Evolutionary conservation across 1,284 basidiomycete genomes (phyloP), one percentile per base, ranked within the genome.

Genomic region (Pseudomicrostroma phylloplanum): DNA sequence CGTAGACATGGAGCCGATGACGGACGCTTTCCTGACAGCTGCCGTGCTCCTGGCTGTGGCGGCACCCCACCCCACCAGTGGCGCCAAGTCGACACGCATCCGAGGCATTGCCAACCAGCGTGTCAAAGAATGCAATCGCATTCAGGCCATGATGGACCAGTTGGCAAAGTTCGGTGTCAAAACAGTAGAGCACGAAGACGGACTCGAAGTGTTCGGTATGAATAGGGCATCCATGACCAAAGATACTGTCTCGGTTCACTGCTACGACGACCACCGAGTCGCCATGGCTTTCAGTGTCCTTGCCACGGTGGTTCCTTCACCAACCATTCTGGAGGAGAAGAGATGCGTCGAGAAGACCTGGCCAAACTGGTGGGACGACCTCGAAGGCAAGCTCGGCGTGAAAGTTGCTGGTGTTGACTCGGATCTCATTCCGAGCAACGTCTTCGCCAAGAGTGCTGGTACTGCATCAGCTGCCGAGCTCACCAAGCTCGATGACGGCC

Each of bases 1-100:
- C 69, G 87, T 97, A 25, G 92, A 98, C 79, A 98, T 98, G 96
- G 92, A 96, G 81, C 87, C 89, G n/a, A 98, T 99, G 94, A 98
- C 96, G 11, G 94, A 98, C 79, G 94, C 93, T 6, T 99, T 99
- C 83, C 85, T 98, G 80, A 97, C 93, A 0, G 94, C 94, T 0
- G 89, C 87, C 8, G 92, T 89, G 1, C 82, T 99, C 17, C 91
- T 92, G 57, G 93, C 94, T 60, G 89, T 86, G 82, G 55, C 82
- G 19, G 57, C 64, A 41, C 65, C 64, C 59, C 83, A 13, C 68
- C 82, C 8, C 59, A 78, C 36, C 73, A 79, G 67, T 71, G 81
- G 57, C 61, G 64, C 67, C 26, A 59, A 68, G 21, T 69, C 70
- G 6, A 91, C 92, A 7, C 85, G 90, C 60, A 97, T 99, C 70